Evolutionary conservation across 768 basidiomycete genomes (phyloP).

Genomic region (Collybiopsis luxurians): DNA sequence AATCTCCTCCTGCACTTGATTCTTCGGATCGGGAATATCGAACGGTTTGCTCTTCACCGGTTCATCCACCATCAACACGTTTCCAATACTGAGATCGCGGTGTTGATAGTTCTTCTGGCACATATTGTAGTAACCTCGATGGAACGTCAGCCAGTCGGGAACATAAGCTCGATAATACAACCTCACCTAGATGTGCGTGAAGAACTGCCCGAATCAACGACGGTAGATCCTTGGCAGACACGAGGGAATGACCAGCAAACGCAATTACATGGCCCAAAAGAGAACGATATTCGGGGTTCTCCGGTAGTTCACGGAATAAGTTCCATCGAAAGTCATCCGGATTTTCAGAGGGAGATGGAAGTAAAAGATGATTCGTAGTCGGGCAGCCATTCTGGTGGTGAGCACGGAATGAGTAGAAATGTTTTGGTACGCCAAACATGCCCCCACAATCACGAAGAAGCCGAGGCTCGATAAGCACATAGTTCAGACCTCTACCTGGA

Average conservation of each 20-base stretch:
- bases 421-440: not conserved
- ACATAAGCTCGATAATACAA: not conserved
- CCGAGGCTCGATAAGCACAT: not conserved
- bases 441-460: not conserved
- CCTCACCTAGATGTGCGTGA: not conserved
- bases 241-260: not conserved
- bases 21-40: not conserved
- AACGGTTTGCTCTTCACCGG: not conserved
- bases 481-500: not conserved
- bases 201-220: not conserved
- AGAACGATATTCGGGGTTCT: not conserved
- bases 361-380: not conserved
- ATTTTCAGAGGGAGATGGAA: not conserved
- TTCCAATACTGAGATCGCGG: not conserved
- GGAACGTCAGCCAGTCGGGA: not conserved
- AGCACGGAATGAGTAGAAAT: not conserved
- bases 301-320: not conserved
- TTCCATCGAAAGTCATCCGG: not conserved
- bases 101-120: not conserved
- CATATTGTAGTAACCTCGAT: not conserved
- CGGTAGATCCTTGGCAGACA: not conserved
- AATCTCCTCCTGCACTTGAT: not conserved
- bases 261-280: not conserved
- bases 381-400: not conserved
- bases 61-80: conserved; percentile 1